These are phyloP conservation scores for Penicillium mononematosum DNA, from an alignment of 495 filamentous ascomycete species.

Conservation along the genomic window DNA sequence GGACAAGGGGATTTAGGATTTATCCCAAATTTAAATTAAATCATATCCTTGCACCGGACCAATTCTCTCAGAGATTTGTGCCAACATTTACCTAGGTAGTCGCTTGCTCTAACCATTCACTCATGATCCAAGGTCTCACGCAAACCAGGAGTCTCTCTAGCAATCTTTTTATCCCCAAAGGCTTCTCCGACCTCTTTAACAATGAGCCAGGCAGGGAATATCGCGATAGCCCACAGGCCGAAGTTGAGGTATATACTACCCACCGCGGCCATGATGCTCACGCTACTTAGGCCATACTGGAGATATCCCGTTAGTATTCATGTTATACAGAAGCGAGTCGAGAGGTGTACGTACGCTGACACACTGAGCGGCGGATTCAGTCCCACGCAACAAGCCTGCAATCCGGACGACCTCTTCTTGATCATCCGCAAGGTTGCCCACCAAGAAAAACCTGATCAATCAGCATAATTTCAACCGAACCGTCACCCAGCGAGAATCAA, in stretches of 20 bases:
- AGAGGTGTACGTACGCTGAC: slow-evolving; percentile 44
- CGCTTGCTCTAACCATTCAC: background rate
- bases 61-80: background rate
- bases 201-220: slow-evolving; percentile 60
- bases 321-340: background rate
- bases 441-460: slow-evolving; percentile 56
- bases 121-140: slow-evolving; percentile 17
- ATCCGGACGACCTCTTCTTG: slow-evolving; percentile 60
- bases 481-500: background rate
- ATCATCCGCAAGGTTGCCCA: slow-evolving; percentile 55
- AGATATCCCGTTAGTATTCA: slow-evolving; percentile 8
- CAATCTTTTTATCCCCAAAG: slow-evolving; percentile 38
- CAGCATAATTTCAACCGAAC: background rate
- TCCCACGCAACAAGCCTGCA: slow-evolving; percentile 58
- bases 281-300: slow-evolving; percentile 55
- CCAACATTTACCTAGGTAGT: background rate
- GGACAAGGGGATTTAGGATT: background rate
- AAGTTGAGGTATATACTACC: slow-evolving; percentile 64
- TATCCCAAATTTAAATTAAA: background rate
- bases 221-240: slow-evolving; percentile 55
- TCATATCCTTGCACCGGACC: background rate
- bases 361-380: slow-evolving; percentile 62
- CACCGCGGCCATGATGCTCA: slow-evolving; percentile 57
- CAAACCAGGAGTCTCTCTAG: slow-evolving; percentile 27
- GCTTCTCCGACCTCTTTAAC: slow-evolving; percentile 50